Percentiles rank a stretch among this genome's conserved stretches.
Conservation (phyloP, 75 land plant genomes). For the Sequoia sempervirens region DNA sequence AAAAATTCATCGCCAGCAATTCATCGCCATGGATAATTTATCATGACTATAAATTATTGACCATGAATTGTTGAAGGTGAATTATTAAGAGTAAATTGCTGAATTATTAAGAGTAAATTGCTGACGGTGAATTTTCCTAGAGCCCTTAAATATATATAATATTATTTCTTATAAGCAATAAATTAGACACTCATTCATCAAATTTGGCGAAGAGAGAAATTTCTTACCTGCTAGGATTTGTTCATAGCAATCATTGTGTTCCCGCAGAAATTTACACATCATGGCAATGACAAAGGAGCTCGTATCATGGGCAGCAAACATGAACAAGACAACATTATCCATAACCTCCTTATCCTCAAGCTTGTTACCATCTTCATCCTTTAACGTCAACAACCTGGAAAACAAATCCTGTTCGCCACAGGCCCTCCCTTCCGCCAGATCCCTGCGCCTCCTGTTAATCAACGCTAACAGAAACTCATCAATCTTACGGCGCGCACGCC, state of each 20-base stretch:
- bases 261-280: constrained; percentile 26
- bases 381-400: constrained; percentile 12
- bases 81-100: too few relatives aligned
- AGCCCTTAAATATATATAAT: too few relatives aligned
- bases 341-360: constrained; percentile 34
- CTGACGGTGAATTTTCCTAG: too few relatives aligned
- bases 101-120: too few relatives aligned
- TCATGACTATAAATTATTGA: too few relatives aligned
- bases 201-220: too few relatives aligned
- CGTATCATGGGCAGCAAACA: constrained; percentile 48
- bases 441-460: constrained; percentile 13
- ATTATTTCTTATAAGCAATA: too few relatives aligned
- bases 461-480: constrained; percentile 2
- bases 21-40: too few relatives aligned
- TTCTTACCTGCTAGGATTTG: constrained; percentile 22
- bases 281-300: constrained; percentile 33
- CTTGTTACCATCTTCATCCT: constrained; percentile 18
- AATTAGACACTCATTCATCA: too few relatives aligned
- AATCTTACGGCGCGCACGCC: constrained; percentile 23
- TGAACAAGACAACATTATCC: constrained; percentile 34
- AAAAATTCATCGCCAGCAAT: too few relatives aligned
- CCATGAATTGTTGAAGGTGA: too few relatives aligned
- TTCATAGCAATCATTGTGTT: constrained; percentile 23
- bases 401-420: constrained; percentile 10
- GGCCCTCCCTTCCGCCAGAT: constrained; percentile 7